These are phyloP conservation scores for Talaromyces marneffei DNA, from an alignment of 2,329 filamentous ascomycete genomes.

Conservation along the genomic window DNA sequence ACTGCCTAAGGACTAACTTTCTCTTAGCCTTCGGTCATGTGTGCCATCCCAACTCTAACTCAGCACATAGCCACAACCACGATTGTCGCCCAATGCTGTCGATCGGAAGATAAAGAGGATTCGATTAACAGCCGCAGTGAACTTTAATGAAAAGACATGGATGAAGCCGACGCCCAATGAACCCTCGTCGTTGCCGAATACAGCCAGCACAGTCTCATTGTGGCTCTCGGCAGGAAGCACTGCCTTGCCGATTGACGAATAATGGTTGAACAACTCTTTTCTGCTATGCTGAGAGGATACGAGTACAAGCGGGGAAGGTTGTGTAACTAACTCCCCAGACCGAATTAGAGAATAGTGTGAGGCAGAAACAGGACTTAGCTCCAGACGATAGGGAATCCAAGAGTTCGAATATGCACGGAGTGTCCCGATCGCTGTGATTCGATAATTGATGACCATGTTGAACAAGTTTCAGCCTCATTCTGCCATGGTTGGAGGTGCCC, in stretches of 20 bases:
- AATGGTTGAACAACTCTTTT: background rate
- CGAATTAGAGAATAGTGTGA: background rate
- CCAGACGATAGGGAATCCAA: background rate
- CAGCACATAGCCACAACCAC: background rate
- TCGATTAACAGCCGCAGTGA: background rate
- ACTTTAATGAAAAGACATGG: background rate
- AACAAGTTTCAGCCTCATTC: background rate
- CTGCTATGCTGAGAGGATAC: background rate
- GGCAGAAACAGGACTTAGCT: background rate
- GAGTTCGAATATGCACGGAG: background rate
- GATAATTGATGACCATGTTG: background rate
- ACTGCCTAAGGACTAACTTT: background rate
- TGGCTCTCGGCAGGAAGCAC: background rate
- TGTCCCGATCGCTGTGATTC: background rate
- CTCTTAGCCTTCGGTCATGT: background rate
- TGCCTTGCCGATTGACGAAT: conserved; percentile 3
- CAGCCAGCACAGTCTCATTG: background rate
- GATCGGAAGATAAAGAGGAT: background rate
- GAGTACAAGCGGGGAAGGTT: background rate
- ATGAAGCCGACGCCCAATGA: background rate
- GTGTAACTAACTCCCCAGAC: background rate
- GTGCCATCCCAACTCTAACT: background rate
- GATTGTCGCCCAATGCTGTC: background rate
- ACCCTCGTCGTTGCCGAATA: background rate
- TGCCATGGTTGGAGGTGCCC: background rate